Evolutionary conservation across 2,329 filamentous ascomycete genomes (phyloP), one percentile per base, ranked within the genome.

Genomic region (Canariomyces notabilis): DNA sequence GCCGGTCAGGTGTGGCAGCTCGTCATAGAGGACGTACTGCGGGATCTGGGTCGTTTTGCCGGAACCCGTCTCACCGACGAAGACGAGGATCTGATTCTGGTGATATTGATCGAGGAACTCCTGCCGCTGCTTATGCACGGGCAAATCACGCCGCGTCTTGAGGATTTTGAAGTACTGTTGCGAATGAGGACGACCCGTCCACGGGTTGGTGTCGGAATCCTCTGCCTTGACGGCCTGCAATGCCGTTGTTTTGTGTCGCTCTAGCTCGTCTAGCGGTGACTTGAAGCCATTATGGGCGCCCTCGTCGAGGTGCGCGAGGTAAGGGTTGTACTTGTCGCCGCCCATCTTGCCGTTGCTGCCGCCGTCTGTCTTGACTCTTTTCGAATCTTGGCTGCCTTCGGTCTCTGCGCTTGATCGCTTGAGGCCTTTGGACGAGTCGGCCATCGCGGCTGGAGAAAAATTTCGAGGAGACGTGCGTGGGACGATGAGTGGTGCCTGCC

Each of bases 31-130:
- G 56, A 98, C 91, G 66, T 96, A 98, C 67, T 98, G 93, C 2
- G 93, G 93, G 51, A 98, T 97, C 74, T 98, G 93, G 0, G 93
- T 98, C 4, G 93, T 98, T 74, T 98, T 98, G 72, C 93, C 93
- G 56, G 93, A 98, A 80, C 94, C 93, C 7, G 93, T 98, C 75
- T 98, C 93, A 73, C 93, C 93, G 55, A 98, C 93, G 62, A 98
- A 96, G 60, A 98, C 93, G 51, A 98, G 82, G 57, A 98, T 96
- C 70, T 98, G 93, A 19, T 84, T 88, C 60, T 85, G 82, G 61
- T 98, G 94, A 70, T 94, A 98, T 61, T 95, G 80, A 62, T 90
- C 74, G 50, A 98, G 77, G 64, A 98, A 98, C 65, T 98, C 93
- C 67, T 93, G 82, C 76, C 89, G 83, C 68, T 98, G 93, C 63